A percentile compares a stretch with the other conserved stretches of the same genome.
Evolutionary conservation across 345 rosid species (phyloP).

Genomic region (Brassica nigra): DNA sequence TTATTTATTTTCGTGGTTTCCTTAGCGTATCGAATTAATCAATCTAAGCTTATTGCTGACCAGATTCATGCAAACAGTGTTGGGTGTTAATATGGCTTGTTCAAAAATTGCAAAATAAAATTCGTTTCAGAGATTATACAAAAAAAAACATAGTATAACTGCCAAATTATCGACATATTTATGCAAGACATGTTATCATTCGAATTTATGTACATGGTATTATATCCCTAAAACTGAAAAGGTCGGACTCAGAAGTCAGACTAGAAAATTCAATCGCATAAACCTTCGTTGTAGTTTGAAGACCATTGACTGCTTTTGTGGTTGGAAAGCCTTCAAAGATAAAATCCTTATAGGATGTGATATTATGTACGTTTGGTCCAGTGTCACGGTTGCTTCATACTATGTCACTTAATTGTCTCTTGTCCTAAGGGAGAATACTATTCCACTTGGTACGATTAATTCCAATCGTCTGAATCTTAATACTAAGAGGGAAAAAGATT

Average conservation of each 20-base stretch:
- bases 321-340: constrained; percentile 16
- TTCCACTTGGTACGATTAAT: constrained; percentile 19
- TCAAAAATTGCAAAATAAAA: background rate
- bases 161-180: background rate
- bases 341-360: constrained; percentile 48
- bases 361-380: constrained; percentile 48
- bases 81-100: background rate
- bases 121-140: background rate
- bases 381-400: constrained; percentile 62
- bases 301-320: constrained; percentile 38
- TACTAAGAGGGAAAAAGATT: background rate
- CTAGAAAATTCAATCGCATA: constrained; percentile 2
- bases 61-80: constrained; percentile 21
- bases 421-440: constrained; percentile 30
- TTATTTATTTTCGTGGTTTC: constrained; percentile 39
- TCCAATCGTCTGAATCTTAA: constrained; percentile 1
- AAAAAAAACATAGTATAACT: background rate
- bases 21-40: constrained; percentile 68
- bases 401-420: constrained; percentile 43
- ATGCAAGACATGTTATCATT: too few relatives aligned
- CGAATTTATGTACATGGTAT: background rate
- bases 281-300: constrained; percentile 19
- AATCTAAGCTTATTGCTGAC: constrained; percentile 26
- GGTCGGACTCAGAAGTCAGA: constrained; percentile 24
- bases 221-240: background rate